These are phyloP conservation scores for Candida piceae DNA, from an alignment of 805 yeast genomes.

Conservation along the genomic window DNA sequence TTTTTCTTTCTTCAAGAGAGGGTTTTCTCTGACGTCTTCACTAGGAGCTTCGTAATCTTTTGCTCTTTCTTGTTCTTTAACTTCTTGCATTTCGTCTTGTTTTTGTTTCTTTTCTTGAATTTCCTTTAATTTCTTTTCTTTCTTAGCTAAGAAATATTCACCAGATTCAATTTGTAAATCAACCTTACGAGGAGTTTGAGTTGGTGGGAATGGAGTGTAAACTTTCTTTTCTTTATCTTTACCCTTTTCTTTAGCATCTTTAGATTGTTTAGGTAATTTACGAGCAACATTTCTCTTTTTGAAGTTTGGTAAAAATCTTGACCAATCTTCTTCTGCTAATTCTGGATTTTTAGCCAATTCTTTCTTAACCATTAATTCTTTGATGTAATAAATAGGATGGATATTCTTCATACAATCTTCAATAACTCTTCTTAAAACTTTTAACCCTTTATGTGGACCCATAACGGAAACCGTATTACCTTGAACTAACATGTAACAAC, in stretches of 20 bases:
- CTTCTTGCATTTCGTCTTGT: constrained; percentile 65
- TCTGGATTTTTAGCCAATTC: constrained; percentile 95
- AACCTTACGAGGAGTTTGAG: constrained; percentile 92
- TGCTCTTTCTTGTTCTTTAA: constrained; percentile 62
- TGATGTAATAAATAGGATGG: constrained; percentile 97
- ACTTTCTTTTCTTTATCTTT: constrained; percentile 54
- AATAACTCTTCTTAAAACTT: constrained; percentile 87
- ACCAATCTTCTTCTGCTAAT: constrained; percentile 94
- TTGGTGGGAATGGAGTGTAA: constrained; percentile 99
- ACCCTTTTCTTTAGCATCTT: constrained; percentile 40
- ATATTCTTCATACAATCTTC: constrained; percentile 97
- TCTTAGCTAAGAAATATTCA: constrained; percentile 90
- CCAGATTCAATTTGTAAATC: constrained; percentile 97
- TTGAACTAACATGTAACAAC: constrained; percentile 92
- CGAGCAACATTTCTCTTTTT: constrained; percentile 95
- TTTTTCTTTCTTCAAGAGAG: constrained; percentile 27
- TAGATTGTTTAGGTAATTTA: constrained; percentile 71
- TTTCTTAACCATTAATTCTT: constrained; percentile 95
- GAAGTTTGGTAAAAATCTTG: constrained; percentile 91
- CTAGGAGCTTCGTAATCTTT: constrained; percentile 84
- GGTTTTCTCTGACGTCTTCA: constrained; percentile 45
- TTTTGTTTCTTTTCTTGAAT: constrained; percentile 73
- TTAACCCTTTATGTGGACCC: constrained; percentile 94
- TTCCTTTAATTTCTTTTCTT: constrained; percentile 68
- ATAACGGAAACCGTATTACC: constrained; percentile 95